phyloP scores from a whole-genome alignment of 2,329 filamentous ascomycete genomes.

The Colletotrichum ledebouriae region DNA sequence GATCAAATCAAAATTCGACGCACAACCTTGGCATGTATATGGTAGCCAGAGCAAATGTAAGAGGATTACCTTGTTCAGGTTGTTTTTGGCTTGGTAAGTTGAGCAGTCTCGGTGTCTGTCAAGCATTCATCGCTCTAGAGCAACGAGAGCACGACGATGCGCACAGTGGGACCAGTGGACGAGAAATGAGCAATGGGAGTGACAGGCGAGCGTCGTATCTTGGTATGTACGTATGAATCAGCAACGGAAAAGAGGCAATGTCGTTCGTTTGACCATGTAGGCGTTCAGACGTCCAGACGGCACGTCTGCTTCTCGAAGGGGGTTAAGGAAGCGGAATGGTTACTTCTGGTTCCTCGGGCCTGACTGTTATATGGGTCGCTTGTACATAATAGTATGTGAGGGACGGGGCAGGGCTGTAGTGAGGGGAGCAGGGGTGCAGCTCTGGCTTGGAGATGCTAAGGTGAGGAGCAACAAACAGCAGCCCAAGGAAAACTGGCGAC shows the following conservation, averaged over 20 bases:
- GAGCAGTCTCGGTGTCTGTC: constrained; percentile 49
- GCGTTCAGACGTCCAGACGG: constrained; percentile 31
- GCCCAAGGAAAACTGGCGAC: constrained; percentile 36
- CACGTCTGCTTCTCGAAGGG: constrained; percentile 39
- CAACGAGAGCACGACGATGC: constrained; percentile 41
- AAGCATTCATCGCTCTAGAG: constrained; percentile 54
- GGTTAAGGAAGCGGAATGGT: constrained; percentile 36
- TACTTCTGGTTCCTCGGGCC: constrained; percentile 36
- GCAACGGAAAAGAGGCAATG: constrained; percentile 9
- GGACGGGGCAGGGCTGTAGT: constrained; percentile 39
- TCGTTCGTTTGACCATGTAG: constrained; percentile 8
- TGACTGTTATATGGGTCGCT: constrained; percentile 40
- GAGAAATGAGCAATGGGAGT: constrained; percentile 3
- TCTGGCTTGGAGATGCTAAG: constrained; percentile 30
- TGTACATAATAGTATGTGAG: constrained; percentile 39
- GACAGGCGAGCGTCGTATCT: constrained; percentile 25
- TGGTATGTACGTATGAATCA: constrained; percentile 14
- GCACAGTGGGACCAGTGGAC: too few relatives aligned
- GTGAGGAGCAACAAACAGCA: constrained; percentile 37
- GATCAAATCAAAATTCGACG: too few relatives aligned
- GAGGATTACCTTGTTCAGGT: too few relatives aligned
- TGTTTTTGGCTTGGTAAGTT: constrained; percentile 51
- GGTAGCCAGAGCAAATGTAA: constrained; percentile 39
- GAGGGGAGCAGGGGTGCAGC: constrained; percentile 38
- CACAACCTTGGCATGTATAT: constrained; percentile 56